These are phyloP conservation scores for Arxiozyma bovina DNA, from an alignment of 1,139 yeast genomes.

Conservation along the genomic window DNA sequence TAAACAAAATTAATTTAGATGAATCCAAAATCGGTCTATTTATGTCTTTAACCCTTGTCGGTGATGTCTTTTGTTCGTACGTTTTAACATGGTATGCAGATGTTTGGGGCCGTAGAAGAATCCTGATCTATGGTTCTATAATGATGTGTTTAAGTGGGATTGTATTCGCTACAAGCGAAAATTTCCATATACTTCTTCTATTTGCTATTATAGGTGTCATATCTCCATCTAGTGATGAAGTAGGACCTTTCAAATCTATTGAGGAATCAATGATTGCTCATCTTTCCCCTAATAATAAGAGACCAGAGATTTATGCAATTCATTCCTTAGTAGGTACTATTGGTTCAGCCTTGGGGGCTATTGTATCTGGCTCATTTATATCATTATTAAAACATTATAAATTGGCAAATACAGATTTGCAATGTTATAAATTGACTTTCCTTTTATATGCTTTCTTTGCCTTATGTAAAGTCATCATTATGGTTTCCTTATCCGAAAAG, in stretches of 20 bases:
- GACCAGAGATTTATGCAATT: slow-evolving; percentile 66
- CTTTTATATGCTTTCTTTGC: slow-evolving; percentile 51
- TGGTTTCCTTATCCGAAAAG: slow-evolving; percentile 44
- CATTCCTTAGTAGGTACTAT: slow-evolving; percentile 50
- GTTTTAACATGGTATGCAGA: slow-evolving; percentile 74
- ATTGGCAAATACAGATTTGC: slow-evolving; percentile 31
- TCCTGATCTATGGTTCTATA: slow-evolving; percentile 55
- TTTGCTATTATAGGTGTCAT: slow-evolving; percentile 69
- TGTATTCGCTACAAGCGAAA: slow-evolving; percentile 47
- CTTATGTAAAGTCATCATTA: slow-evolving; percentile 42
- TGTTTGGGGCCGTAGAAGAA: slow-evolving; percentile 57
- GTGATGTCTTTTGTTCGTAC: slow-evolving; percentile 70
- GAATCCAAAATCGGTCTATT: slow-evolving; percentile 64
- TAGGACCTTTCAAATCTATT: slow-evolving; percentile 84
- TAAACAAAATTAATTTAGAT: slow-evolving; percentile 46
- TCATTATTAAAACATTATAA: slow-evolving; percentile 29
- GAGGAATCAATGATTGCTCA: slow-evolving; percentile 86
- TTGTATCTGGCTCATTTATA: slow-evolving; percentile 56
- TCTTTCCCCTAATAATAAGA: slow-evolving; percentile 52
- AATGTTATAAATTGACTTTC: slow-evolving; percentile 49
- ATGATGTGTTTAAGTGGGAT: slow-evolving; percentile 67
- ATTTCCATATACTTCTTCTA: slow-evolving; percentile 46
- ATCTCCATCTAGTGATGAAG: slow-evolving; percentile 86
- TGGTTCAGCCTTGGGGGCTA: slow-evolving; percentile 72
- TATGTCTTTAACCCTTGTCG: slow-evolving; percentile 74